A percentile compares a stretch with the other conserved stretches of the same genome.
Conservation (phyloP, 164 flowering plant species). For the Pachysandra terminalis region DNA sequence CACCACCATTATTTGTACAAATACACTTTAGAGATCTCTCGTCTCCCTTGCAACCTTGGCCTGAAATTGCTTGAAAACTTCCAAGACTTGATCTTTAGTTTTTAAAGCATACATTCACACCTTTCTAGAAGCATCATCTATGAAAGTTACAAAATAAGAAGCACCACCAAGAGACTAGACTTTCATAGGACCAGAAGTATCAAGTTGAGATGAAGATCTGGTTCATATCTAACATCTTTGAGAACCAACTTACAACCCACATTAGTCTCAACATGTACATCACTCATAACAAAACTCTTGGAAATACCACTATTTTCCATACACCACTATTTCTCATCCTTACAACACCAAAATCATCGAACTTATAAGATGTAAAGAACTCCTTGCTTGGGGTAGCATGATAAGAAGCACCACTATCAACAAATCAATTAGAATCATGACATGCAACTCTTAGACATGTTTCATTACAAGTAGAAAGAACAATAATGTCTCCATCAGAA, state of each 20-base stretch:
- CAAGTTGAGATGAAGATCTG: neutral
- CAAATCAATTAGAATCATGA: neutral
- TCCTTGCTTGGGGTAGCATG: neutral
- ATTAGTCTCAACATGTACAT: neutral
- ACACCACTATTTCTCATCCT: neutral
- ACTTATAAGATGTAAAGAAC: neutral
- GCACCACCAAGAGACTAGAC: neutral
- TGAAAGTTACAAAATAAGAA: neutral
- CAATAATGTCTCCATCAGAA: neutral
- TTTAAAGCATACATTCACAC: constrained; percentile 9
- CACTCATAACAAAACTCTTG: neutral
- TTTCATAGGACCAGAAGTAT: neutral
- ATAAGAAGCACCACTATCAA: neutral
- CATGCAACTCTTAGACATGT: neutral
- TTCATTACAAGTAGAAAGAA: neutral
- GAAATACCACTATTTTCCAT: neutral
- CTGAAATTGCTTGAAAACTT: constrained; percentile 14
- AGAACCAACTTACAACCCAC: neutral
- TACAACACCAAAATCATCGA: neutral
- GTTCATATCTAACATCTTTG: neutral
- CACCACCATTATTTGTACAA: constrained; percentile 16
- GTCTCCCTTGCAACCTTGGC: constrained; percentile 10
- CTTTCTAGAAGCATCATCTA: neutral
- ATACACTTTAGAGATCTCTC: constrained; percentile 5
- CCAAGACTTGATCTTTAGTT: constrained; percentile 18